Percentiles rank a stretch among this genome's conserved stretches.
Evolutionary conservation across 192 early-diverging fungal species (phyloP).

Genomic region (Backusella macrospora): DNA sequence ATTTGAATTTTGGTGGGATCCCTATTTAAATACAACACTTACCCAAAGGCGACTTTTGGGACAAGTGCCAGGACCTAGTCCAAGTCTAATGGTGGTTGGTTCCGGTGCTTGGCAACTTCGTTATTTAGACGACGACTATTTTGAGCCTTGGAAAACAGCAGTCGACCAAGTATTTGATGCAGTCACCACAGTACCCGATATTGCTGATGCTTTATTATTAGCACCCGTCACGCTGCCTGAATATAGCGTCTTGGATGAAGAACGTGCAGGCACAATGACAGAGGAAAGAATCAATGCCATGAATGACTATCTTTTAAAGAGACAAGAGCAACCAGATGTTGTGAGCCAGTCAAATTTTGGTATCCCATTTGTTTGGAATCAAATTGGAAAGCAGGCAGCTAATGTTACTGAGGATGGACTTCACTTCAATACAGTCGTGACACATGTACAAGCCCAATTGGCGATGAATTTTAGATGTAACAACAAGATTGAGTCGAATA

Average conservation of each 20-base stretch:
- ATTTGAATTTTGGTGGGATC: slow-evolving; percentile 78
- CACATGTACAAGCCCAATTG: slow-evolving; percentile 53
- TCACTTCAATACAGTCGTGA: slow-evolving; percentile 60
- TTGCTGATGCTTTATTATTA: slow-evolving; percentile 42
- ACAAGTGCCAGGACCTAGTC: neutral
- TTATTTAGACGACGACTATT: slow-evolving; percentile 48
- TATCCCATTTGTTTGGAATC: slow-evolving; percentile 56
- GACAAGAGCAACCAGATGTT: neutral
- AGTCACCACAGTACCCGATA: slow-evolving; percentile 27
- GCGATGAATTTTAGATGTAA: slow-evolving; percentile 71
- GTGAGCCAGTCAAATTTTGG: slow-evolving; percentile 35
- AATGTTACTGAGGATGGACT: slow-evolving; percentile 66
- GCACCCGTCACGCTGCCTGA: slow-evolving; percentile 47
- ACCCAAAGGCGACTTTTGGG: slow-evolving; percentile 34
- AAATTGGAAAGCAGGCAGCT: slow-evolving; percentile 24
- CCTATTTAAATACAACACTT: slow-evolving; percentile 57
- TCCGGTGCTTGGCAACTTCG: slow-evolving; percentile 71
- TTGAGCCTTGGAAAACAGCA: slow-evolving; percentile 44
- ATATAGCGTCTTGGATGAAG: slow-evolving; percentile 43
- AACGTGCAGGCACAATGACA: slow-evolving; percentile 49
- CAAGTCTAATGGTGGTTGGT: slow-evolving; percentile 52
- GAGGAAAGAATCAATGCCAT: slow-evolving; percentile 51
- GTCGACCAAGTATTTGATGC: slow-evolving; percentile 45
- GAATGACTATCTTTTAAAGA: slow-evolving; percentile 55
- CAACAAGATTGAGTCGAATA: slow-evolving; percentile 33